A percentile compares a stretch with the other conserved stretches of the same genome.
Evolutionary conservation across 306 rosid species (phyloP).

Genomic region (Cicer chorassanicum): DNA sequence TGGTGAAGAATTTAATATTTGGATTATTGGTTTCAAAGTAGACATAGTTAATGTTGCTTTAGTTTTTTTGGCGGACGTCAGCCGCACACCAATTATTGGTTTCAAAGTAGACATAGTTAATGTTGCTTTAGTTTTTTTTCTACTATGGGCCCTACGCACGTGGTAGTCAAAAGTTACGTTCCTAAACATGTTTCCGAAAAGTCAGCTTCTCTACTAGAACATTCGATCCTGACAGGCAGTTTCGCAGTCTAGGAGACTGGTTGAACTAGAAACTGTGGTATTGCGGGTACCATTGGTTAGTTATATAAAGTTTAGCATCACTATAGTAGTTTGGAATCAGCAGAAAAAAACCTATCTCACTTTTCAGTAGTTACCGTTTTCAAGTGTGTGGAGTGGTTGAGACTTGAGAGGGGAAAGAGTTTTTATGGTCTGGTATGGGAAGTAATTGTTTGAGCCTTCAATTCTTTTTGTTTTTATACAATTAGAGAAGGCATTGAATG

Average conservation of each 20-base stretch:
- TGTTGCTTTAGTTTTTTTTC: not conserved
- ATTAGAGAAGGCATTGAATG: slow-evolving; percentile 4
- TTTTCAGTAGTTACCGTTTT: not conserved
- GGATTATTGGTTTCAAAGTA: not conserved
- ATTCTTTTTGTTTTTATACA: not conserved
- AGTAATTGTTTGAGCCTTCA: slow-evolving; percentile 1
- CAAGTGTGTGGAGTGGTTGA: slow-evolving; percentile 2
- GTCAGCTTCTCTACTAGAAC: not conserved
- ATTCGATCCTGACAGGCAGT: not conserved
- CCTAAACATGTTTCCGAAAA: not conserved
- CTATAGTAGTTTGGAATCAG: not conserved
- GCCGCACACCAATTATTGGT: not conserved
- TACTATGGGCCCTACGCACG: not conserved
- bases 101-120: not conserved
- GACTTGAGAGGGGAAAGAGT: slow-evolving; percentile 5
- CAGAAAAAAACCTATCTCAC: not conserved
- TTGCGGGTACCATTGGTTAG: not conserved
- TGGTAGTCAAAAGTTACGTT: not conserved
- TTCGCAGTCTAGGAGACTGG: slow-evolving; percentile 14
- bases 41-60: not conserved
- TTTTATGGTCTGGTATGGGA: not conserved
- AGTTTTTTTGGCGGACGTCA: not conserved
- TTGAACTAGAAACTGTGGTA: not conserved
- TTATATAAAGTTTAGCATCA: not conserved
- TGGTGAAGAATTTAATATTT: not conserved